phyloP scores from a whole-genome alignment of 148 eudicot species.

The Rheum nobile region DNA sequence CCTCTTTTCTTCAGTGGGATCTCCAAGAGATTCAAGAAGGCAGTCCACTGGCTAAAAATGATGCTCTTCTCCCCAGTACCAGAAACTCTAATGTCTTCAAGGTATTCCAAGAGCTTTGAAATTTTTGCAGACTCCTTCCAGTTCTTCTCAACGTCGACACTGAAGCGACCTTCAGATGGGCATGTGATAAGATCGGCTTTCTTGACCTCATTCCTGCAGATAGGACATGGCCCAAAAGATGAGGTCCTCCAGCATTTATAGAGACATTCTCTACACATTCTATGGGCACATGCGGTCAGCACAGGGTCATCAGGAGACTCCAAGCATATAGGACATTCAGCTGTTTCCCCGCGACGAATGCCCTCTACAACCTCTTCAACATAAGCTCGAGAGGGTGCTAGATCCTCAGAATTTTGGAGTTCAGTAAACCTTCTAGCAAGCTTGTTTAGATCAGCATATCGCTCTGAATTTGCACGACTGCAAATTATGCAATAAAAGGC shows the following conservation, averaged over 20 bases:
- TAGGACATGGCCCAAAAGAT: constrained; percentile 41
- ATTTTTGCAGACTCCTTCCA: constrained; percentile 60
- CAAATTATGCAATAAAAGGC: neutral
- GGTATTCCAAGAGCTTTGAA: constrained; percentile 36
- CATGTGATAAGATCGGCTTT: constrained; percentile 53
- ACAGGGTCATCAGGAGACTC: constrained; percentile 64
- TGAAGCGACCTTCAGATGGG: constrained; percentile 40
- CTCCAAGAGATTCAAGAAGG: constrained; percentile 54
- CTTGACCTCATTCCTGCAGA: constrained; percentile 39
- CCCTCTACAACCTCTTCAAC: constrained; percentile 57
- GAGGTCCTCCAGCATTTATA: constrained; percentile 46
- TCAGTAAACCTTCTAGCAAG: constrained; percentile 37
- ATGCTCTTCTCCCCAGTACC: constrained; percentile 51
- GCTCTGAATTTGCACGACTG: constrained; percentile 44
- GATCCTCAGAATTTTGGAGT: neutral
- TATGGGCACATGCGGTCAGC: constrained; percentile 57
- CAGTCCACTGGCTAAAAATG: constrained; percentile 71
- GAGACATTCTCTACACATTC: constrained; percentile 66
- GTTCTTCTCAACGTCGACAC: constrained; percentile 44
- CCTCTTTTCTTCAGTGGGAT: constrained; percentile 38
- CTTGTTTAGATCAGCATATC: constrained; percentile 36
- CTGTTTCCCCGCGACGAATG: constrained; percentile 29
- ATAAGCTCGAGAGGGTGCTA: constrained; percentile 34
- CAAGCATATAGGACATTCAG: constrained; percentile 61
- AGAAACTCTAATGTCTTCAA: constrained; percentile 22